Conservation (phyloP, 2,329 filamentous ascomycete species). For the Aspergillus sp. region DNA sequence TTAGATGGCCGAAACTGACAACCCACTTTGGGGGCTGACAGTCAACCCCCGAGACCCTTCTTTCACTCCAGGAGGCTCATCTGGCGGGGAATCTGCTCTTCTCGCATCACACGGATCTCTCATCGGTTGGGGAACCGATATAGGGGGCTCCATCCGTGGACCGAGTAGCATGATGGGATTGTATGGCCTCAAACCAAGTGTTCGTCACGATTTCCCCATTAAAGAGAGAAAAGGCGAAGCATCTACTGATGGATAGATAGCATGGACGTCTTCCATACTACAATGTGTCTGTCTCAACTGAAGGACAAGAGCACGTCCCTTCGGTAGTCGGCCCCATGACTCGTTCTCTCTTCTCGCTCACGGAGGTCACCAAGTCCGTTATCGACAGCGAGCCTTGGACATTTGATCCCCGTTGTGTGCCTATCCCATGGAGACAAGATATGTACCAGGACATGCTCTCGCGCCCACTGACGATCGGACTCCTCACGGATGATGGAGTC, state of each 20-base stretch:
- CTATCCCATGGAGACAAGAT: conserved; percentile 2
- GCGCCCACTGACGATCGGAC: background rate
- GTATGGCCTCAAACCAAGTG: background rate
- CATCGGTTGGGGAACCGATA: conserved; percentile 5
- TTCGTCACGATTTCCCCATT: background rate
- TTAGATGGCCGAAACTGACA: conserved; percentile 1
- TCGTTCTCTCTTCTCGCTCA: background rate
- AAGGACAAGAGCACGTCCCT: conserved; percentile 4
- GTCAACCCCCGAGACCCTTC: background rate
- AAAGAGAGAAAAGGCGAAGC: no score
- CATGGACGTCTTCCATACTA: conserved; percentile 1
- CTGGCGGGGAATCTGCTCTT: conserved; percentile 3
- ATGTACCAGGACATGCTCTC: conserved; percentile 1
- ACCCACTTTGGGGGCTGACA: conserved; percentile 4
- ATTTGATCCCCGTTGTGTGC: background rate
- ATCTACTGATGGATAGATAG: background rate
- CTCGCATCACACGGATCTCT: background rate
- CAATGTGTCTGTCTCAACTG: background rate
- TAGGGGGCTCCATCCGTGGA: conserved; percentile 1
- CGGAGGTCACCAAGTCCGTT: background rate
- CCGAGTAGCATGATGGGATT: conserved; percentile 3
- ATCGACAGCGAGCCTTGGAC: background rate
- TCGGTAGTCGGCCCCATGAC: conserved; percentile 1
- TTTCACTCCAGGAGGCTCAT: conserved; percentile 5
- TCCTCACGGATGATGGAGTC: background rate